A percentile compares a stretch with the other conserved stretches of the same genome.
Evolutionary conservation across 2,329 filamentous ascomycete genomes (phyloP).

Genomic region (Aureobasidium zeae): DNA sequence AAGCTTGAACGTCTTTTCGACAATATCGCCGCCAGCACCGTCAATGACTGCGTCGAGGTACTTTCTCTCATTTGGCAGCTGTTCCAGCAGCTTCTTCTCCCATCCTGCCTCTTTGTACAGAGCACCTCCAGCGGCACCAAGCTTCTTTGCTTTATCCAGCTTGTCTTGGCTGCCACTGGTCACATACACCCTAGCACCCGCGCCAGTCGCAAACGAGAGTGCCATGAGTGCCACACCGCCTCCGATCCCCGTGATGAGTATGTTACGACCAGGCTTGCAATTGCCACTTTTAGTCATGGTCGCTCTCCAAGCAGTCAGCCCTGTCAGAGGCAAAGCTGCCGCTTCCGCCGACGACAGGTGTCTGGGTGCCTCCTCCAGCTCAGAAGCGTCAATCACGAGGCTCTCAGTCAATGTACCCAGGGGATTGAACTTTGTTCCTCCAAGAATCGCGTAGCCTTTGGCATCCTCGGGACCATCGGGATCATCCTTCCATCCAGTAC

Average conservation of each 20-base stretch:
- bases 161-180: slow-evolving; percentile 67
- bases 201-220: slow-evolving; percentile 66
- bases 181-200: slow-evolving; percentile 71
- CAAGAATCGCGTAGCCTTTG: slow-evolving; percentile 53
- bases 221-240: slow-evolving; percentile 81
- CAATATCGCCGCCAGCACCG: slow-evolving; percentile 78
- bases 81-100: slow-evolving; percentile 61
- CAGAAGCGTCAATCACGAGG: slow-evolving; percentile 56
- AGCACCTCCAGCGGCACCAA: slow-evolving; percentile 77
- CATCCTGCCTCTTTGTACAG: slow-evolving; percentile 69
- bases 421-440: slow-evolving; percentile 55
- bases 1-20: slow-evolving; percentile 57
- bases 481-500: slow-evolving; percentile 63
- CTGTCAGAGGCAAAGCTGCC: slow-evolving; percentile 75
- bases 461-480: slow-evolving; percentile 63
- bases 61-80: slow-evolving; percentile 56
- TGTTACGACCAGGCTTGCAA: slow-evolving; percentile 55
- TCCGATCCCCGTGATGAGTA: slow-evolving; percentile 84
- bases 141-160: slow-evolving; percentile 57
- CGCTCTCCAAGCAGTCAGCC: slow-evolving; percentile 81
- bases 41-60: slow-evolving; percentile 79
- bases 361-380: slow-evolving; percentile 65
- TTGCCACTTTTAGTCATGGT: slow-evolving; percentile 67
- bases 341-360: slow-evolving; percentile 67
- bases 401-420: slow-evolving; percentile 68